phyloP scores from a whole-genome alignment of 225 moss, liverwort and hornwort species.

The Rhytidiadelphus loreus region DNA sequence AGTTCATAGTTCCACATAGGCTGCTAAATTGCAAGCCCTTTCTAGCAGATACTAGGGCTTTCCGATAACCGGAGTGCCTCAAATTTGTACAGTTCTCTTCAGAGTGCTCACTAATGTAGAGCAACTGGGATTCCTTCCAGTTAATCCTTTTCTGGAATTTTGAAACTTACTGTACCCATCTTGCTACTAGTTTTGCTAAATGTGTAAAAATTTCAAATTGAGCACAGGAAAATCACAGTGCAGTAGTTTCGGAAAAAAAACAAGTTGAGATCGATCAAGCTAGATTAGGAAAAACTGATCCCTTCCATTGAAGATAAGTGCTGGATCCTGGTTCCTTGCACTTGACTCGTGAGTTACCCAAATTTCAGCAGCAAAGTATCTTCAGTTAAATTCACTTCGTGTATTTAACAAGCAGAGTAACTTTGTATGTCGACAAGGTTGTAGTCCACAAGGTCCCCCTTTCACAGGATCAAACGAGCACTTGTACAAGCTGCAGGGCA shows the following conservation, averaged over 20 bases:
- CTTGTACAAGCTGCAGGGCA: constrained; percentile 41
- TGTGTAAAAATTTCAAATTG: neutral
- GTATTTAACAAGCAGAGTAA: neutral
- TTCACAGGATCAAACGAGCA: constrained; percentile 66
- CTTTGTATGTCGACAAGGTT: neutral
- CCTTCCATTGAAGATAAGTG: neutral
- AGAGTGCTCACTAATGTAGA: neutral
- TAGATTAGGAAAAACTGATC: neutral
- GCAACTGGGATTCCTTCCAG: neutral
- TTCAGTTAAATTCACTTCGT: neutral
- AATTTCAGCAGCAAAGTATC: neutral
- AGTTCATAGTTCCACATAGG: neutral
- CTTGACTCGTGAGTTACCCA: neutral
- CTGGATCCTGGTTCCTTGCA: neutral
- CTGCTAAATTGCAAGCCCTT: neutral
- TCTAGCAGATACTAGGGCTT: neutral
- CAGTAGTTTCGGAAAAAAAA: neutral
- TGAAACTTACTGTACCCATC: neutral
- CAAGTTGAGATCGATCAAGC: neutral
- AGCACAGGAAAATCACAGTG: neutral
- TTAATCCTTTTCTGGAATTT: neutral
- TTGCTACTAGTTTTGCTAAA: neutral
- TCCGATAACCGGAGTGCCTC: neutral
- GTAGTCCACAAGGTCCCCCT: constrained; percentile 46
- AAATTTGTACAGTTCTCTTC: neutral